phyloP scores from a whole-genome alignment of 306 rosid genomes.

The Prunus padus region DNA sequence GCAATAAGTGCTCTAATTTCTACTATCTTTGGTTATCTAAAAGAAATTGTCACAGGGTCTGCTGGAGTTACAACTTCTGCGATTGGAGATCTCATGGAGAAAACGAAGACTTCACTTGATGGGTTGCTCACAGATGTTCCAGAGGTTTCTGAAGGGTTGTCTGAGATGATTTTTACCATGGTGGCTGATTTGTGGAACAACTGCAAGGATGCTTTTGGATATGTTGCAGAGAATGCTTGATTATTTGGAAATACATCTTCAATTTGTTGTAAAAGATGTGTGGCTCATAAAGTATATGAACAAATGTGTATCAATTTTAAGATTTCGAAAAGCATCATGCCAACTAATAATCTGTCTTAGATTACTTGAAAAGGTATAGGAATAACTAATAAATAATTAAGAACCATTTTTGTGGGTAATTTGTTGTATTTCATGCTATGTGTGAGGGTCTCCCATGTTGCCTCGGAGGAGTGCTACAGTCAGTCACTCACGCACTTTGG shows the following conservation, averaged over 20 bases:
- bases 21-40: conserved; percentile 34
- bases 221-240: conserved; percentile 43
- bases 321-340: background rate
- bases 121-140: conserved; percentile 25
- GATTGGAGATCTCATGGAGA: conserved; percentile 34
- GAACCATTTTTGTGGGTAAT: too few species aligned
- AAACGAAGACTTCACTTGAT: conserved; percentile 30
- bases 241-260: background rate
- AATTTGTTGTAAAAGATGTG: background rate
- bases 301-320: background rate
- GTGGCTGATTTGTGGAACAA: conserved; percentile 42
- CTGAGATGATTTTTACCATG: conserved; percentile 32
- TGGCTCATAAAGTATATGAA: background rate
- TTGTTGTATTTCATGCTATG: too few species aligned
- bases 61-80: conserved; percentile 25
- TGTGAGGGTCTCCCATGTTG: background rate
- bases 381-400: too few species aligned
- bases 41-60: conserved; percentile 31
- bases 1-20: conserved; percentile 17
- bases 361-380: too few species aligned
- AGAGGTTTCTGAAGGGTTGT: conserved; percentile 7
- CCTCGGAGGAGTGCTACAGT: background rate
- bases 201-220: conserved; percentile 46
- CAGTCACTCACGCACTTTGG: background rate
- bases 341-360: too few species aligned